A percentile compares a stretch with the other conserved stretches of the same genome.
Evolutionary conservation across 331 rosid genomes (phyloP).

Genomic region (Erythrophleum ivorense): DNA sequence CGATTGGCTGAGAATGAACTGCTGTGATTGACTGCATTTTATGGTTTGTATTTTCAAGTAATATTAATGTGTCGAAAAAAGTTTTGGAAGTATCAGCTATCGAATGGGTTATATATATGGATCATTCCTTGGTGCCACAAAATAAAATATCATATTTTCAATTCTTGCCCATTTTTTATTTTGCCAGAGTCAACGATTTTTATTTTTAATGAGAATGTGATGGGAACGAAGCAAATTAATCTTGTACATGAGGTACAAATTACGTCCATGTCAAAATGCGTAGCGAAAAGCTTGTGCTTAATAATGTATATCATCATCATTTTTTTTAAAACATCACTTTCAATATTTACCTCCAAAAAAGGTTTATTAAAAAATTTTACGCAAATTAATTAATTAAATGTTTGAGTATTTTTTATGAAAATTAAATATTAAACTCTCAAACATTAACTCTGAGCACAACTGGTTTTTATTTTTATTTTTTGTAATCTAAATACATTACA

Average conservation of each 20-base stretch:
- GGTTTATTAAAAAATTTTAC: no score
- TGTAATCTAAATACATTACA: no score
- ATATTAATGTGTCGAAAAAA: background rate
- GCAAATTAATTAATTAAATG: no score
- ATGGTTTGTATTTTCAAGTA: background rate
- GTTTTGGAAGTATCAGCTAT: background rate
- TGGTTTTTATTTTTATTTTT: no score
- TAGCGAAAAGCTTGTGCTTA: background rate
- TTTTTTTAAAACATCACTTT: no score
- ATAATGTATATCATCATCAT: no score
- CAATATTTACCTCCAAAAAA: no score
- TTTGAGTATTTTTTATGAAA: no score
- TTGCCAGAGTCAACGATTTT: background rate
- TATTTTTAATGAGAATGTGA: background rate
- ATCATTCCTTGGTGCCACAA: background rate
- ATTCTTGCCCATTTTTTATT: background rate
- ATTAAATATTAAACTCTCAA: no score
- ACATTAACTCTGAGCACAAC: no score
- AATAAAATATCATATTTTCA: no score
- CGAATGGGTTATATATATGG: background rate
- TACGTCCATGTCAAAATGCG: background rate
- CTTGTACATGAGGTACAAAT: background rate
- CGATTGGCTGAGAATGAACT: background rate
- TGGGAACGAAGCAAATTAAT: background rate
- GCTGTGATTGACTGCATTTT: conserved; percentile 33